phyloP scores from a whole-genome alignment of 1,284 basidiomycete genomes.

The Ganoderma multipileum region DNA sequence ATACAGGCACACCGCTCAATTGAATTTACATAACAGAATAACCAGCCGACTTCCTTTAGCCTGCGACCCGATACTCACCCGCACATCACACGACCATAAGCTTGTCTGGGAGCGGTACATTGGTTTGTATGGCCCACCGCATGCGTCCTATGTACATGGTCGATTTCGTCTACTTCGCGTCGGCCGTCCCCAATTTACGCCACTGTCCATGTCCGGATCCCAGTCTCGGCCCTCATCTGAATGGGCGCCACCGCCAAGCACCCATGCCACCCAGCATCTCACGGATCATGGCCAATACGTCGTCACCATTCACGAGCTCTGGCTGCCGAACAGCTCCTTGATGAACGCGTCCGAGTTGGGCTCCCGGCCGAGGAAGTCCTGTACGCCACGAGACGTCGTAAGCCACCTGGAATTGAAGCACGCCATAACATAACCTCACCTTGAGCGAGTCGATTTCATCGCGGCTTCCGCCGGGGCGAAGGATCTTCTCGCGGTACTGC shows the following conservation, averaged over 20 bases:
- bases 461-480: slow-evolving; percentile 60
- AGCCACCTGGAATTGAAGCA: not conserved
- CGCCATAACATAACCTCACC: slow-evolving; percentile 38
- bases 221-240: not conserved
- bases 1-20: not conserved
- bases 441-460: slow-evolving; percentile 66
- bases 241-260: not conserved
- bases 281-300: not conserved
- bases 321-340: slow-evolving; percentile 61
- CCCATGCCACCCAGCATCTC: no score
- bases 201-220: not conserved
- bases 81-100: not conserved
- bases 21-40: not conserved
- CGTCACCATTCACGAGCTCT: not conserved
- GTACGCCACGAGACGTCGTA: not conserved
- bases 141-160: not conserved
- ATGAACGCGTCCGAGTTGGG: slow-evolving; percentile 83
- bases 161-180: not conserved
- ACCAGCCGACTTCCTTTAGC: not conserved
- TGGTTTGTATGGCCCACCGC: not conserved
- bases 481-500: slow-evolving; percentile 60
- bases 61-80: not conserved
- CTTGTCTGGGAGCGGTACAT: not conserved
- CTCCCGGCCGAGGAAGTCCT: slow-evolving; percentile 78
- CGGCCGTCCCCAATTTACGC: not conserved